These are phyloP conservation scores for Thielaviopsis musarum DNA, from an alignment of 2,329 filamentous ascomycete species.

Conservation along the genomic window DNA sequence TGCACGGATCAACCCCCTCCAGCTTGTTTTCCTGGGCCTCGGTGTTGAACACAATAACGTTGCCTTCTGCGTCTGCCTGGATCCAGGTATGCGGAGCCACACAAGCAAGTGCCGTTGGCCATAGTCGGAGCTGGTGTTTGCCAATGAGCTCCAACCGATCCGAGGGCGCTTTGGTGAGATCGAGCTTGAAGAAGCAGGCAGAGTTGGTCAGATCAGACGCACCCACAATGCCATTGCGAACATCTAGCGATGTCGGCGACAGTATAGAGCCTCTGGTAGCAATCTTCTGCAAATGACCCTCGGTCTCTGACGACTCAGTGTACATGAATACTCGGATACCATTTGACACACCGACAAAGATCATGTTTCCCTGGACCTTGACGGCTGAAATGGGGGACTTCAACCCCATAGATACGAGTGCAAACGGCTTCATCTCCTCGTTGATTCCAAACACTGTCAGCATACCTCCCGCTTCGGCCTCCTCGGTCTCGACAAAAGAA, in stretches of 20 bases:
- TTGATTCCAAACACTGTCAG: conserved; percentile 65
- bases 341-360: conserved; percentile 81
- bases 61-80: conserved; percentile 73
- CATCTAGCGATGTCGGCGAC: conserved; percentile 63
- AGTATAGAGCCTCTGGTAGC: conserved; percentile 69
- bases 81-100: conserved; percentile 38
- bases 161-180: conserved; percentile 35
- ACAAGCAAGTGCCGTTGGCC: conserved; percentile 51
- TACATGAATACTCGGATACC: conserved; percentile 51
- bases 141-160: conserved; percentile 66
- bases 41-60: conserved; percentile 64
- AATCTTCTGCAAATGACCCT: conserved; percentile 46
- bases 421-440: conserved; percentile 52
- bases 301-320: conserved; percentile 35
- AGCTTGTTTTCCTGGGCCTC: conserved; percentile 55
- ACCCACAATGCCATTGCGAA: conserved; percentile 59
- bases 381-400: conserved; percentile 71
- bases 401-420: conserved; percentile 51
- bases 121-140: conserved; percentile 70
- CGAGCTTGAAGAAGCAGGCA: conserved; percentile 59
- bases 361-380: conserved; percentile 54
- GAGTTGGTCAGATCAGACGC: conserved; percentile 93
- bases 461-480: conserved; percentile 5
- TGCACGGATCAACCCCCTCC: conserved; percentile 28
- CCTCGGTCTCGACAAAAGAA: conserved; percentile 35